Conservation (phyloP, 164 flowering plant species). For the Vitis amurensis region DNA sequence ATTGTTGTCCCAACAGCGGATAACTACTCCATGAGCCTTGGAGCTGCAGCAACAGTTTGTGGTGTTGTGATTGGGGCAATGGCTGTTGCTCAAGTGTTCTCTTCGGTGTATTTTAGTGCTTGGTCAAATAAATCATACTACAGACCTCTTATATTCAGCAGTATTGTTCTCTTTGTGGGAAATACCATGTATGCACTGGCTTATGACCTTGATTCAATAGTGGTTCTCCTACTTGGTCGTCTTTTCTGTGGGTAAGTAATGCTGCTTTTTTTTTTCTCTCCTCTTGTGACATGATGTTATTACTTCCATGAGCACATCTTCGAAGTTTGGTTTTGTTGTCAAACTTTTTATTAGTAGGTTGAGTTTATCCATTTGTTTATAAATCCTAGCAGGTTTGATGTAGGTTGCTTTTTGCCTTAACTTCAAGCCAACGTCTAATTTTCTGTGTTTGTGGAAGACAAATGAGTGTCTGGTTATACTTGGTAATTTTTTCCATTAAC, state of each 20-base stretch:
- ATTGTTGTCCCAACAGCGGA: slow-evolving; percentile 78
- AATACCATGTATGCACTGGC: slow-evolving; percentile 69
- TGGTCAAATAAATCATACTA: slow-evolving; percentile 79
- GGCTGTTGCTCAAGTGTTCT: slow-evolving; percentile 79
- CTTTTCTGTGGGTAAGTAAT: slow-evolving; percentile 63
- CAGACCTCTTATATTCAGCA: slow-evolving; percentile 72
- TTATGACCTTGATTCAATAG: slow-evolving; percentile 53
- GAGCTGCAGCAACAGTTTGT: slow-evolving; percentile 77
- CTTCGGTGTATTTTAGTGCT: slow-evolving; percentile 77
- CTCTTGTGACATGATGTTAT: neutral
- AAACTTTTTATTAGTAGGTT: too few relatives aligned
- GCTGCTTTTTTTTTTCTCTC: slow-evolving; percentile 8
- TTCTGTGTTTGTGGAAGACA: too few relatives aligned
- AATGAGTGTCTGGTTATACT: too few relatives aligned
- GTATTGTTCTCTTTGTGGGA: slow-evolving; percentile 62
- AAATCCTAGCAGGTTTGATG: too few relatives aligned
- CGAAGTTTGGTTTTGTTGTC: too few relatives aligned
- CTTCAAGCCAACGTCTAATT: too few relatives aligned
- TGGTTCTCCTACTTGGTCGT: slow-evolving; percentile 62
- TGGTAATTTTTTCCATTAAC: too few relatives aligned
- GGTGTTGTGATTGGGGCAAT: slow-evolving; percentile 75
- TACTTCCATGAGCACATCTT: too few relatives aligned
- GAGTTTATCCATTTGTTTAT: too few relatives aligned
- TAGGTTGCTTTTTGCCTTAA: too few relatives aligned
- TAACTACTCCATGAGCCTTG: slow-evolving; percentile 67